A percentile compares a stretch with the other conserved stretches of the same genome.
Evolutionary conservation across 495 filamentous ascomycete species (phyloP).

Genomic region (Neurospora sp.): DNA sequence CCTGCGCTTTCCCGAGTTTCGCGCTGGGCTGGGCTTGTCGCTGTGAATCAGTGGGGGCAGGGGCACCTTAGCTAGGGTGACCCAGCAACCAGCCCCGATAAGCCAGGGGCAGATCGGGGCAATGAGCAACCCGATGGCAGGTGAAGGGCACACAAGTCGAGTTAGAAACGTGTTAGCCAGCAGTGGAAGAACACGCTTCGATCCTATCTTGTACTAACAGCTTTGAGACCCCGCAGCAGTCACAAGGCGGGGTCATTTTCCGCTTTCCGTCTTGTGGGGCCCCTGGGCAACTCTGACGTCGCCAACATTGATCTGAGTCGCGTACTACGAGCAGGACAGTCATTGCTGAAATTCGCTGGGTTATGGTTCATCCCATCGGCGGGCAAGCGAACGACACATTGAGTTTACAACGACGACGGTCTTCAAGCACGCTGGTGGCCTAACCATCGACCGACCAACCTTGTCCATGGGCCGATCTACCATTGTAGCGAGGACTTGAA

Average conservation of each 20-base stretch:
- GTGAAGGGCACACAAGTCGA: neutral
- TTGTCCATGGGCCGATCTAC: neutral
- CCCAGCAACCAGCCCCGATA: neutral
- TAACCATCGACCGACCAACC: neutral
- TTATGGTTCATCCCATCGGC: neutral
- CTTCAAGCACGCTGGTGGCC: neutral
- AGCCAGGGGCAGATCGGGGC: neutral
- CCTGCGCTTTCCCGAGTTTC: neutral
- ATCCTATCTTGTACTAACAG: neutral
- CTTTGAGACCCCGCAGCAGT: neutral
- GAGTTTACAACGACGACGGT: neutral
- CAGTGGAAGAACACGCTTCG: neutral
- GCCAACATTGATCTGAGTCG: neutral
- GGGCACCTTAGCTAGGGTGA: neutral
- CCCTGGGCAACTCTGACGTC: neutral
- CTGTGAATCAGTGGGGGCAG: neutral
- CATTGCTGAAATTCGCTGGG: neutral
- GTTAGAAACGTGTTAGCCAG: neutral
- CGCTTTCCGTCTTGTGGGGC: neutral
- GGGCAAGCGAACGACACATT: neutral
- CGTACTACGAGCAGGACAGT: neutral
- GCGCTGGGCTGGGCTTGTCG: neutral
- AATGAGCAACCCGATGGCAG: neutral
- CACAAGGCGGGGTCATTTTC: neutral
- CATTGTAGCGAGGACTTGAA: neutral